Base-by-base conservation (phyloP, 1,139 yeast species). In the Hansenula lynferdii region DNA sequence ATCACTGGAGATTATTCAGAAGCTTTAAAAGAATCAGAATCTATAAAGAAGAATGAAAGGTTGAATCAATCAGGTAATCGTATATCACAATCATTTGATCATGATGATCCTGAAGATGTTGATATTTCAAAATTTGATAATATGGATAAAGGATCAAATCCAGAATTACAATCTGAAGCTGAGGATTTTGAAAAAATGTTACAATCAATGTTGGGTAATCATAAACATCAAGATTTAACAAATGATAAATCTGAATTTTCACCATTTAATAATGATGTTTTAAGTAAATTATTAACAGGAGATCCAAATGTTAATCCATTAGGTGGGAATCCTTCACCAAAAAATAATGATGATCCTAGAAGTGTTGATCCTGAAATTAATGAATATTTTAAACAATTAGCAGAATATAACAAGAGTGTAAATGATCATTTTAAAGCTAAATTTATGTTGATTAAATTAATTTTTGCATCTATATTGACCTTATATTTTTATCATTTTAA, bases 1-100 rank as follows among this genome's bases (percentile, higher is more conserved):
- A 73, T 73, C 44, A 64, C 72, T 1, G 75, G 75, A 1, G 61
- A 61, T 8, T 35, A 41, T 28, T 36, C 41, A 20, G 42, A 34
- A 29, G 23, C 23, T 28, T 20, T 23, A 18, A 28, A 30, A 27
- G 28, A 24, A 18, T 11, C 20, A 15, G 24, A 38, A 12, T 21
- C 42, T 17, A 28, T 28, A 18, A 26, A 18, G 41, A 4, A 32
- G 6, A 17, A 28, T 10, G n/a, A n/a, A n/a, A n/a, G n/a, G n/a
- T n/a, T n/a, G n/a, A n/a, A n/a, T n/a, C n/a, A n/a, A n/a, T n/a
- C n/a, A n/a, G n/a, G n/a, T n/a, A n/a, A n/a, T n/a, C n/a, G 62
- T 30, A 53, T 56, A 17, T 53, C 61, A 2, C 53, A 51, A 26
- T 35, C 53, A 2, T 47, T 50, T 24, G 44, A 40, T 26, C 35